A percentile compares a stretch with the other conserved stretches of the same genome.
phyloP scores from a whole-genome alignment of 2,329 filamentous ascomycete genomes.

The Colletotrichum tropicicola region DNA sequence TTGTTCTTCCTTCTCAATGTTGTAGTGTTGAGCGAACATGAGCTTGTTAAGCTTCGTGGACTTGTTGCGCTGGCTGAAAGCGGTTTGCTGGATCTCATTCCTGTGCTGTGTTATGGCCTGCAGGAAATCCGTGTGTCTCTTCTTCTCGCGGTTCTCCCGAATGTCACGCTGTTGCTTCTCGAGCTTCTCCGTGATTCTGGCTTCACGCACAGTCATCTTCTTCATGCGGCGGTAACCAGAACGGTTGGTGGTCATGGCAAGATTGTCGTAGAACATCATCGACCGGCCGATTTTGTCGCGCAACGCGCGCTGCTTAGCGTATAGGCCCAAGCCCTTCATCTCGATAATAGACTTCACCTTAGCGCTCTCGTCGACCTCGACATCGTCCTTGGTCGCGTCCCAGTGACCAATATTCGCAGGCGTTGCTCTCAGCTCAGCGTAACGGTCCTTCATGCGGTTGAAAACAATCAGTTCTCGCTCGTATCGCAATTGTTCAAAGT shows the following conservation, averaged over 20 bases:
- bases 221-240: conserved; percentile 92
- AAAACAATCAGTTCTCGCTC: conserved; percentile 90
- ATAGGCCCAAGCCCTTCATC: conserved; percentile 89
- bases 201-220: conserved; percentile 95
- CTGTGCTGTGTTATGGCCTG: conserved; percentile 86
- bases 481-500: conserved; percentile 85
- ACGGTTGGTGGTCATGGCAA: conserved; percentile 96
- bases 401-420: conserved; percentile 88
- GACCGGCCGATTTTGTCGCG: conserved; percentile 88
- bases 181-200: conserved; percentile 96
- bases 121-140: conserved; percentile 94
- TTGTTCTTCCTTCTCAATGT: conserved; percentile 99
- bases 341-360: conserved; percentile 94
- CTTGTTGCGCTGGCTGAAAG: conserved; percentile 74
- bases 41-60: conserved; percentile 87
- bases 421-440: conserved; percentile 82
- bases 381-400: conserved; percentile 77
- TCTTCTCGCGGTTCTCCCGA: conserved; percentile 95
- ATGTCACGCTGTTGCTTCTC: conserved; percentile 99
- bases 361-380: conserved; percentile 79
- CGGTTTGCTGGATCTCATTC: conserved; percentile 77
- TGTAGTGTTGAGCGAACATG: conserved; percentile 90
- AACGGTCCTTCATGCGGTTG: conserved; percentile 87
- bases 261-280: conserved; percentile 95
- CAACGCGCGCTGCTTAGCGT: conserved; percentile 86